Conservation (phyloP, 169 alveolate genomes). For the Fabrea salina region DNA sequence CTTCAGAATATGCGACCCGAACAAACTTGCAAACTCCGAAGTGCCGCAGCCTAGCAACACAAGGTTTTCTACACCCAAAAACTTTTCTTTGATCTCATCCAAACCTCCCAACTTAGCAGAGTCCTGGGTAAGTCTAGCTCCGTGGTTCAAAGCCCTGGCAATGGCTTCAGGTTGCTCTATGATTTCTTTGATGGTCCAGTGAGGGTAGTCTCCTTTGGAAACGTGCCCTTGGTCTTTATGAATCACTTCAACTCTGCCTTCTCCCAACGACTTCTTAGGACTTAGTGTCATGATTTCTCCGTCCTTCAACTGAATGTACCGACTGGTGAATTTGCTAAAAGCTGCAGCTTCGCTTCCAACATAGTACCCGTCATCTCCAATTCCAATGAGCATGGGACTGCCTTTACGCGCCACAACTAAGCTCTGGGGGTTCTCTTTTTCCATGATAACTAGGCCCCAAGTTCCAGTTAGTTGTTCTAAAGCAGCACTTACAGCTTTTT, state of each 20-base stretch:
- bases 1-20: constrained; percentile 87
- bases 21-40: constrained; percentile 86
- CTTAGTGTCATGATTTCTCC: constrained; percentile 75
- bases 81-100: constrained; percentile 70
- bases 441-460: constrained; percentile 93
- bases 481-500: constrained; percentile 84
- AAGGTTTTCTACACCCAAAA: constrained; percentile 74
- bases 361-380: constrained; percentile 76
- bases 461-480: constrained; percentile 92
- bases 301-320: constrained; percentile 86
- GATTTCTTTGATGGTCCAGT: constrained; percentile 91
- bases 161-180: constrained; percentile 83
- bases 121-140: constrained; percentile 76
- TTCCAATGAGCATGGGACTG: constrained; percentile 90
- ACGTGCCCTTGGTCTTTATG: not conserved
- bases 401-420: constrained; percentile 92
- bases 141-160: constrained; percentile 79
- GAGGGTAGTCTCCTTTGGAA: constrained; percentile 68
- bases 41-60: constrained; percentile 94
- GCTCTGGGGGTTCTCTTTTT: constrained; percentile 84
- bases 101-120: constrained; percentile 85
- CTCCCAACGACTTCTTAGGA: not conserved
- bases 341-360: constrained; percentile 95
- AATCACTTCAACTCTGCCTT: constrained; percentile 7
- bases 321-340: constrained; percentile 88